Conservation (phyloP, 768 basidiomycete genomes). For the Leucosporidium scottii region DNA sequence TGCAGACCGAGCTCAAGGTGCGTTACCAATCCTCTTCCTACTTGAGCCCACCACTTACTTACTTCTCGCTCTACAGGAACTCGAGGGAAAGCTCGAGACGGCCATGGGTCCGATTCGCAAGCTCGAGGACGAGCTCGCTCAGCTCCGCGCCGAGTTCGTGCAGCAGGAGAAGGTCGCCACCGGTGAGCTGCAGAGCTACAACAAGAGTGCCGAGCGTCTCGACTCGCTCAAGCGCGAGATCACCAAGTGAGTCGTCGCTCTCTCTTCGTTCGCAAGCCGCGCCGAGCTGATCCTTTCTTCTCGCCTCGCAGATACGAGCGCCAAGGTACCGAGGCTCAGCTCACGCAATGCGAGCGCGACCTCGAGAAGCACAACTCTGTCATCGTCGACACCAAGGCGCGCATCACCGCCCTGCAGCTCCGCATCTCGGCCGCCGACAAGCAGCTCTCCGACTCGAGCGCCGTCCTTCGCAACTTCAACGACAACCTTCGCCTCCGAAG, state of each 20-base stretch:
- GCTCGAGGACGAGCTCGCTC: conserved; percentile 29
- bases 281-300: not conserved
- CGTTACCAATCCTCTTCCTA: not conserved
- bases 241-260: conserved; percentile 1
- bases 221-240: conserved; percentile 28
- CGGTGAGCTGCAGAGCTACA: conserved; percentile 14
- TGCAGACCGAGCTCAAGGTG: conserved; percentile 67
- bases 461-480: conserved; percentile 61
- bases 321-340: conserved; percentile 25
- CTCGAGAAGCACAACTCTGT: conserved; percentile 22
- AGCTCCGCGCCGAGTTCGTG: conserved; percentile 16
- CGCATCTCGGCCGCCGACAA: conserved; percentile 34
- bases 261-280: not conserved
- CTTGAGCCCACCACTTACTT: too few relatives aligned
- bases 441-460: conserved; percentile 53
- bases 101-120: conserved; percentile 29
- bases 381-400: conserved; percentile 25
- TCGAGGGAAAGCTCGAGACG: conserved; percentile 31
- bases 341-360: conserved; percentile 28
- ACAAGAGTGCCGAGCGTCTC: conserved; percentile 29
- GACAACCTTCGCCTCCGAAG: conserved; percentile 76
- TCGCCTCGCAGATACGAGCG: conserved; percentile 25
- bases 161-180: conserved; percentile 18
- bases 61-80: conserved; percentile 5
- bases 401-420: conserved; percentile 26